Evolutionary conservation across 306 rosid genomes (phyloP), one percentile per base, ranked within the genome.

Genomic region (Datisca glomerata): DNA sequence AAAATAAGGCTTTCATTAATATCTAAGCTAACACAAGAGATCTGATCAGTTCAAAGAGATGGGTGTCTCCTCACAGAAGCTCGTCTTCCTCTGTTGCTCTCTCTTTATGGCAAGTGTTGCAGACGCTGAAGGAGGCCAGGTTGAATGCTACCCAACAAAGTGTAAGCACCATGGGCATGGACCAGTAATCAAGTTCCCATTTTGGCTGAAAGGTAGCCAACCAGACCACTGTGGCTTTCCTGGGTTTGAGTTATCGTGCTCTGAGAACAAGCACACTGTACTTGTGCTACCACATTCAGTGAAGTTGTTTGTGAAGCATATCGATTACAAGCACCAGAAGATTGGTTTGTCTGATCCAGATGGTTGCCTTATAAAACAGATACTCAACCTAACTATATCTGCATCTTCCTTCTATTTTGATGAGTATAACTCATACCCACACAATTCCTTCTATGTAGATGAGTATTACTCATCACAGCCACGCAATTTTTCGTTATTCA

Each of bases 101-200:
- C n/a, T n/a, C n/a, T n/a, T n/a, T n/a, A n/a, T n/a, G n/a, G n/a
- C n/a, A n/a, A n/a, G n/a, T n/a, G n/a, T n/a, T n/a, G n/a, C n/a
- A n/a, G n/a, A n/a, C n/a, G n/a, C n/a, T n/a, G n/a, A n/a, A n/a
- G n/a, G n/a, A n/a, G n/a, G n/a, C n/a, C n/a, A n/a, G n/a, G n/a
- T n/a, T n/a, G n/a, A n/a, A n/a, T n/a, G n/a, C n/a, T n/a, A n/a
- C n/a, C n/a, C n/a, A n/a, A n/a, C n/a, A n/a, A n/a, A n/a, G n/a
- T n/a, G n/a, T n/a, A n/a, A n/a, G n/a, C n/a, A n/a, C n/a, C n/a
- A n/a, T n/a, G n/a, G n/a, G n/a, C n/a, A n/a, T n/a, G n/a, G n/a
- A n/a, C n/a, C n/a, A n/a, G n/a, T n/a, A n/a, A 45, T 77, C 20
- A 20, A 43, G 21, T 69, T 72, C 52, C 86, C 78, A 7, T 77